A percentile compares a stretch with the other conserved stretches of the same genome.
phyloP scores from a whole-genome alignment of 441 rosid genomes.

The Dalechampia spathulata region DNA sequence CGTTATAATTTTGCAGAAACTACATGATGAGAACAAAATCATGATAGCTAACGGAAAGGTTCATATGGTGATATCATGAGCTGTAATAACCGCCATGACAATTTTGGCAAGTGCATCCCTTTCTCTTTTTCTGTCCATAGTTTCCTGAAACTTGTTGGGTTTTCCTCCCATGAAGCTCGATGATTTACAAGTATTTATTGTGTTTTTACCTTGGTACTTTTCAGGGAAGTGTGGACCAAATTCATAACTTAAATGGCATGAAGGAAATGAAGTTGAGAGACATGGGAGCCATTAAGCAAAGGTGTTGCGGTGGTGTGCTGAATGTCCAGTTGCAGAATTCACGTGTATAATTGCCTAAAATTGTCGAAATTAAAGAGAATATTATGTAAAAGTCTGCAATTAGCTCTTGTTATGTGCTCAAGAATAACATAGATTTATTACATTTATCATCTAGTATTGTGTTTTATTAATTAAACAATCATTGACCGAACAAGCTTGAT shows the following conservation, averaged over 20 bases:
- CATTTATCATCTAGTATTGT: too few relatives aligned
- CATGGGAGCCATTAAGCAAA: background rate
- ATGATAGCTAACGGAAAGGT: conserved; percentile 76
- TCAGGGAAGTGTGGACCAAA: too few relatives aligned
- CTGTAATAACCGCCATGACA: conserved; percentile 2
- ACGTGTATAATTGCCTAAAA: background rate
- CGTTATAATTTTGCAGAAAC: conserved; percentile 45
- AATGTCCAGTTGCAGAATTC: background rate
- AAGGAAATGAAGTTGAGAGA: background rate
- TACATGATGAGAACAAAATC: conserved; percentile 87
- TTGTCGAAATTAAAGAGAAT: background rate
- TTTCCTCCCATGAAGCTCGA: background rate
- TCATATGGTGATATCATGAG: conserved; percentile 54
- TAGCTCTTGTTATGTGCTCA: too few relatives aligned
- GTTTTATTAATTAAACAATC: too few relatives aligned
- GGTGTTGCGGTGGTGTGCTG: background rate
- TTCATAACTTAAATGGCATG: too few relatives aligned
- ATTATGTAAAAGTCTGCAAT: background rate
- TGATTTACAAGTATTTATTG: too few relatives aligned
- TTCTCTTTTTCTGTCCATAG: background rate
- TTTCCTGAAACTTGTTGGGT: background rate
- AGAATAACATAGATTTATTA: too few relatives aligned
- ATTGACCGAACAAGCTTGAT: too few relatives aligned
- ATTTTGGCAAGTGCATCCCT: background rate
- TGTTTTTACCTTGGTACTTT: too few relatives aligned